Evolutionary conservation across 768 basidiomycete species (phyloP), one percentile per base, ranked within the genome.

Genomic region (Agaricus sinodeliciosus): DNA sequence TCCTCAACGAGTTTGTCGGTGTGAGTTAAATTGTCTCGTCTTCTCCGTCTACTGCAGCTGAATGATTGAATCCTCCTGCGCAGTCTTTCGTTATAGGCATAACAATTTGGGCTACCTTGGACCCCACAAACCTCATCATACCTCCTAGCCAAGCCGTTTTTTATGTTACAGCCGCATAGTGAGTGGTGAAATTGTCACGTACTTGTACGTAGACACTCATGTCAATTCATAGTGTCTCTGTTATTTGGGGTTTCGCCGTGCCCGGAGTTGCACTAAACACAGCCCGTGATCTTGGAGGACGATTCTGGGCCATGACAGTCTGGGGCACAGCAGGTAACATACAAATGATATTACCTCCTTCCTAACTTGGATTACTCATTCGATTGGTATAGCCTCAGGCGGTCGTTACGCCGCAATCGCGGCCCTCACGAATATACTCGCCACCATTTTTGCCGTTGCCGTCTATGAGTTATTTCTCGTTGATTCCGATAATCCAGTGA

Each of bases 271-370:
- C 81, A 12, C 71, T 84, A 31, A 88, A 88, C 64, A 66, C 81
- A 3, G 83, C 84, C 26, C 82, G 85, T 60, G 85, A 87, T 62
- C 26, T 88, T 40, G 85, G 85, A 16, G 81, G 75, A 3, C 78
- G 85, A 13, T 55, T 87, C n/a, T 75, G 77, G 58, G 78, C 74
- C 0, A 61, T 88, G 65, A 72, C 81, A 3, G 76, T 86, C 50
- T 87, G 80, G 75, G 85, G 85, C 16, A 60, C 31, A 2, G 60
- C 63, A 57, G 75, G 75, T 73, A 55, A 18, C 4, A 27, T n/a
- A 15, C 15, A 44, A 13, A 26, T 1, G 8, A 8, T 31, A 11
- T 31, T 11, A 31, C 22, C 22, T 22, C 2, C n/a, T 56, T 46
- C 15, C 2, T 6, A 31, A 26, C 5, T 28, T 47, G 19, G 47